Base-by-base conservation (phyloP, 345 rosid genomes). In the Camelina neglecta region DNA sequence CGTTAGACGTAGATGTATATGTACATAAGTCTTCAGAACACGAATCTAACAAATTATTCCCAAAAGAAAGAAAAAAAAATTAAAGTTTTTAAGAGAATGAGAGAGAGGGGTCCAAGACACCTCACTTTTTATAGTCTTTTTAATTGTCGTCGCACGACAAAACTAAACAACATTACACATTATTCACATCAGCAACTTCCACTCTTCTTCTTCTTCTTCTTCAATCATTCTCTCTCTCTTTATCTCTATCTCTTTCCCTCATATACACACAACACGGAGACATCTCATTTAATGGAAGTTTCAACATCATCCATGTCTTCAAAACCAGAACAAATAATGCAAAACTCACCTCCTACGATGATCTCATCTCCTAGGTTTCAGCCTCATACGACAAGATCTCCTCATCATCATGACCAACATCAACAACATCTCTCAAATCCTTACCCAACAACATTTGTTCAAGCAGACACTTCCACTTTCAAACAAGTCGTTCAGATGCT, bases 401-500 rank as follows among this genome's bases (percentile, higher is more conserved):
- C 67, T 89, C 66, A 36, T 91, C 66, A 49, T 91, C 86, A 91
- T 89, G 87, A 89, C 89, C 80, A 93, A 79, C 77, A 71, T 65
- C 76, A 78, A 20, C 65, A 78, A 29, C 65, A 78, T 67, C 78
- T 78, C 31, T 72, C 92, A n/a, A 93, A 85, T 80, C 98, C 98
- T 71, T 91, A 91, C 77, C 93, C 97, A 48, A 92, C 97, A 21
- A 92, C 97, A 73, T 92, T 92, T 76, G 97, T 92, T 49, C 96
- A 92, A 69, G 93, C 93, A 0, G 93, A 92, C 84, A 82, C 97
- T 58, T 79, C 94, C 54, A 85, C 80, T 82, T 92, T 90, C 88
- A 92, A 88, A 76, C 96, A 90, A 61, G 97, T 92, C 45, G 97
- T 92, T 68, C 97, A 92, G 69, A 86, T 90, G 96, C 96, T 90